These are phyloP conservation scores for Heterococcus sp. DNA, from an alignment of 108 stramenopile species.

Conservation along the genomic window DNA sequence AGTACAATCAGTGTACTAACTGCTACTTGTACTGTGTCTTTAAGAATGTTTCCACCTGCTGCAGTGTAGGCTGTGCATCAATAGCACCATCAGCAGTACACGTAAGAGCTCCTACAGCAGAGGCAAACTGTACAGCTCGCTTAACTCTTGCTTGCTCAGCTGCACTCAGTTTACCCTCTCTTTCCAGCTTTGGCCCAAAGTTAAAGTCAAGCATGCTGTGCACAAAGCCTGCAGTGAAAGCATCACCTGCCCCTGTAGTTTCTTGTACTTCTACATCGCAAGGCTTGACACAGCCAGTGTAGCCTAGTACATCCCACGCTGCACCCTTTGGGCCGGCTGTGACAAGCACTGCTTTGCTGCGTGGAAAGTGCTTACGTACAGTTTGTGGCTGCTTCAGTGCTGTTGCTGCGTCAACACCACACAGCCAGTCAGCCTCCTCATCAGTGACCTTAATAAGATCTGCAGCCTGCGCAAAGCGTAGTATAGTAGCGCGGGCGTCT, in stretches of 20 bases:
- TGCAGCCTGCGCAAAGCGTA: conserved; percentile 2
- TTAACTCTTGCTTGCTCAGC: conserved; percentile 3
- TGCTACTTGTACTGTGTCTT: not conserved
- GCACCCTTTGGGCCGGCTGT: conserved; percentile 31
- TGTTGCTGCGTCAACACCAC: not conserved
- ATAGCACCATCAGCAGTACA: conserved; percentile 39
- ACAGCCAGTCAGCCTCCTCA: conserved; percentile 45
- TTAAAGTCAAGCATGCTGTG: not conserved
- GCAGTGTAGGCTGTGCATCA: conserved; percentile 10
- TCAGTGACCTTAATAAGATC: conserved; percentile 36
- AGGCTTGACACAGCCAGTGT: conserved; percentile 16
- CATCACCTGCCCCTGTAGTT: conserved; percentile 47
- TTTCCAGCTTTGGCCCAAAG: not conserved
- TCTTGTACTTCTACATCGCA: conserved; percentile 23
- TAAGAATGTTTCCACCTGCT: conserved; percentile 16
- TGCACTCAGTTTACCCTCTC: not conserved
- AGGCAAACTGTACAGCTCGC: conserved; percentile 31
- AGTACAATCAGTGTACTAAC: not conserved
- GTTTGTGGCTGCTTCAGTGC: conserved; percentile 3
- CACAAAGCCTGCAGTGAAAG: conserved; percentile 42
- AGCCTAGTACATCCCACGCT: conserved; percentile 8
- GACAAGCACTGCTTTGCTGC: conserved; percentile 33
- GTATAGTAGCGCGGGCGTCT: conserved; percentile 5
- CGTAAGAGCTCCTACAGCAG: conserved; percentile 29
- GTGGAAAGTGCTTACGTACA: not conserved